Evolutionary conservation across 345 rosid species (phyloP), one percentile per base, ranked within the genome.

Genomic region (Gossypium herbaceum): DNA sequence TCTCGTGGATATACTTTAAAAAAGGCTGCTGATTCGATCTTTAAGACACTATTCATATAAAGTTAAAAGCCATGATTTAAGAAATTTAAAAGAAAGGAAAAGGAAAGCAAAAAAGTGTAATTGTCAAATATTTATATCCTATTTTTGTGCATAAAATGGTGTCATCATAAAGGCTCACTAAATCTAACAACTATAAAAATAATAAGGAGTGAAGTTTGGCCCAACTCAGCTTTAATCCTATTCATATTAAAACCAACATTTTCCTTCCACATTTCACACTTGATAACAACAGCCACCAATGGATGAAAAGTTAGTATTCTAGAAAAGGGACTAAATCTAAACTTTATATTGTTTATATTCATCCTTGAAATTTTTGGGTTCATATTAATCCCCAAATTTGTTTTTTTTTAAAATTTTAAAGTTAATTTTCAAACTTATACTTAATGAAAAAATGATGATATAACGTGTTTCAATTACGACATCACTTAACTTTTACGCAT

Each of bases 191-290:
- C 60, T 0, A 56, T 19, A 56, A 19, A 56, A 56, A n/a, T 2
- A 2, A 22, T 58, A 24, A n/a, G 12, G 12, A 65, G 52, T 65
- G 70, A 43, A 12, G 16, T 11, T 43, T 44, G 70, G 52, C 70
- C 70, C 70, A 65, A 65, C 70, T 65, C 13, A 65, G 34, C 70
- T 66, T 66, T 66, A 44, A 44, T 4, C 52, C 17, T 11, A 65
- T 11, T 22, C 0, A 2, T 57, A 9, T 2, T 2, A n/a, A n/a
- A 54, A 7, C 7, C 9, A 7, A 54, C 7, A 9, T 24, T 10
- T 5, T 65, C 17, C 39, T 29, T 29, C 39, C 39, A 4, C 39
- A 4, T 27, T 29, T 29, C 39, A 29, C 39, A 29, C 39, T 2
- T 29, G 1, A 4, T 29, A 29, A 4, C 39, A 4, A 4, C 39